Conservation (phyloP, 2,329 filamentous ascomycete species). For the Chaetomiaceae sp. region DNA sequence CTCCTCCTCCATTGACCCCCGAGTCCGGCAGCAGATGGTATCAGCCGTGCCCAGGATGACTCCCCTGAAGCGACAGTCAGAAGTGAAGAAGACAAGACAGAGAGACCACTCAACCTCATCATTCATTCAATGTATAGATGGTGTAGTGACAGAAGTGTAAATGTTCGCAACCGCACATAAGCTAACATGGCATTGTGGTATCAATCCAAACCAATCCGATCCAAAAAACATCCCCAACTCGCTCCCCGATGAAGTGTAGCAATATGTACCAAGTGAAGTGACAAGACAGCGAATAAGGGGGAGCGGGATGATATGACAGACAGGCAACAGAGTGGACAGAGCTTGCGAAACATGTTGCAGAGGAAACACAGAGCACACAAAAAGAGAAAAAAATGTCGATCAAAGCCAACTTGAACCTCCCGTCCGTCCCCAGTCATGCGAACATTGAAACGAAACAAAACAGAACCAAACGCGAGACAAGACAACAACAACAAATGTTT, state of each 20-base stretch:
- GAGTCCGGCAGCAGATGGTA: background rate
- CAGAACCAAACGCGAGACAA: background rate
- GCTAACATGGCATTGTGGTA: conserved; percentile 7
- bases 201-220: conserved; percentile 6
- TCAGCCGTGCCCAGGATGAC: background rate
- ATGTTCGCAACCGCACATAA: background rate
- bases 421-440: background rate
- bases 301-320: background rate
- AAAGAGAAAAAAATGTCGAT: background rate
- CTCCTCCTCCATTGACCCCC: background rate
- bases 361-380: background rate
- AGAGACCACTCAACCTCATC: background rate
- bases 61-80: background rate
- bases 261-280: background rate
- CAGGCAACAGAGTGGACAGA: background rate
- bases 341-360: background rate
- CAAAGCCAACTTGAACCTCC: background rate
- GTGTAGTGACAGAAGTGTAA: background rate
- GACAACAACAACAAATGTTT: background rate
- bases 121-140: background rate
- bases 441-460: background rate
- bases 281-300: background rate
- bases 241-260: conserved; percentile 1
- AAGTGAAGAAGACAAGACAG: background rate
- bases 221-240: conserved; percentile 1